Evolutionary conservation across 495 filamentous ascomycete species (phyloP).

Genomic region (Aspergillus leporis): DNA sequence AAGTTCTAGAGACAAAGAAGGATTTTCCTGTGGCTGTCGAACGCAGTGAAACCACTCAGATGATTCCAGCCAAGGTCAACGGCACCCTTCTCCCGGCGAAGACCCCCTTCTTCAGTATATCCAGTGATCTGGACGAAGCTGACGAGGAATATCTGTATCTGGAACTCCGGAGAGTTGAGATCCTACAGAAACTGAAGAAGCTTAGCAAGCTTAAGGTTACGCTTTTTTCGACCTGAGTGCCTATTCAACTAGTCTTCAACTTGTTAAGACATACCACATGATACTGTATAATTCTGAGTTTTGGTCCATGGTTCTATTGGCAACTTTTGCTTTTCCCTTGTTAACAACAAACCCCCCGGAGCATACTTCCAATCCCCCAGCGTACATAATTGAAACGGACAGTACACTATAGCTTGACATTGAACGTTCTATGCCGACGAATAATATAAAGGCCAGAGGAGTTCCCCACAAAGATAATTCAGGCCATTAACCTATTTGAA

Average conservation of each 20-base stretch:
- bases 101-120: slow-evolving; percentile 25
- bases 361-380: no score
- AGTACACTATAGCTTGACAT: no score
- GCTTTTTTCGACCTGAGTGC: slow-evolving; percentile 19
- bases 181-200: slow-evolving; percentile 42
- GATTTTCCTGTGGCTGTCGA: slow-evolving; percentile 1
- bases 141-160: slow-evolving; percentile 45
- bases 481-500: no score
- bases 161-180: slow-evolving; percentile 43
- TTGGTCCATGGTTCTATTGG: neutral
- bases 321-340: no score
- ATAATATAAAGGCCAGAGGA: no score
- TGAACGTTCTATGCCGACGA: no score
- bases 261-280: neutral
- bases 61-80: slow-evolving; percentile 16
- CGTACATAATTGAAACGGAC: no score
- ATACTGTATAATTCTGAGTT: neutral
- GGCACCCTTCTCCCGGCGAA: slow-evolving; percentile 22
- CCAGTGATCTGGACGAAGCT: slow-evolving; percentile 35
- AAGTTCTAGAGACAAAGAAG: slow-evolving; percentile 1
- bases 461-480: no score
- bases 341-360: no score
- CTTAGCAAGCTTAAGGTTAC: slow-evolving; percentile 29
- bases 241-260: neutral
- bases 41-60: slow-evolving; percentile 6